These are phyloP conservation scores for Geopyxis carbonaria DNA, from an alignment of 495 filamentous ascomycete species.

Conservation along the genomic window DNA sequence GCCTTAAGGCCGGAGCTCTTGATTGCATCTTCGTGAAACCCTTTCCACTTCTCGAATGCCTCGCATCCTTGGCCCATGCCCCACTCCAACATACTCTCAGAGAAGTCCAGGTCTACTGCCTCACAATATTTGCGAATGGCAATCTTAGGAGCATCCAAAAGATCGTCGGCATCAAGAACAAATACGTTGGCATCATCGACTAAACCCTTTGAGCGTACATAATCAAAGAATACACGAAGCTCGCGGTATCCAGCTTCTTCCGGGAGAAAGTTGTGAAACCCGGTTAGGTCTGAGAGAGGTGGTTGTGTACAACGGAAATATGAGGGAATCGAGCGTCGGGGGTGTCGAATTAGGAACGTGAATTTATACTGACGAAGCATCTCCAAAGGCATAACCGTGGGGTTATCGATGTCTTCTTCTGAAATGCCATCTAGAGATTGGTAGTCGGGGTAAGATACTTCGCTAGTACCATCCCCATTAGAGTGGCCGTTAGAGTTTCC, in stretches of 20 bases:
- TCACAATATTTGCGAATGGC: conserved; percentile 63
- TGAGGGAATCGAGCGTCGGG: conserved; percentile 66
- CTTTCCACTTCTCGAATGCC: conserved; percentile 90
- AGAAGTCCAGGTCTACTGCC: conserved; percentile 56
- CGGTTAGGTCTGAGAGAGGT: conserved; percentile 60
- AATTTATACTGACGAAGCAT: conserved; percentile 66
- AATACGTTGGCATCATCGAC: conserved; percentile 50
- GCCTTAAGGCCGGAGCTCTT: conserved; percentile 55
- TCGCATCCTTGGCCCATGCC: conserved; percentile 38
- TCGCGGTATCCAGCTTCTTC: conserved; percentile 81
- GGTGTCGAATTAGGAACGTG: conserved; percentile 95
- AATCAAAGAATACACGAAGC: conserved; percentile 70
- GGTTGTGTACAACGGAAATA: conserved; percentile 95
- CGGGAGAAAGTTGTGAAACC: conserved; percentile 72
- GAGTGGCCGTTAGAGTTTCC: conserved; percentile 22
- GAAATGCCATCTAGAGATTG: conserved; percentile 12
- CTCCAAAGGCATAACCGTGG: conserved; percentile 59
- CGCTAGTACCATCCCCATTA: conserved; percentile 13
- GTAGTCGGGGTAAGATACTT: conserved; percentile 22
- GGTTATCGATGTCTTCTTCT: conserved; percentile 45
- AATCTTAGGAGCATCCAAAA: conserved; percentile 61
- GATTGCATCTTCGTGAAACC: conserved; percentile 91
- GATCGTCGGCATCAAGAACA: conserved; percentile 86
- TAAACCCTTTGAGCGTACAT: conserved; percentile 41
- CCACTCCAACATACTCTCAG: conserved; percentile 64